A percentile compares a stretch with the other conserved stretches of the same genome.
These are phyloP conservation scores for Pichia thaimueangensis DNA, from an alignment of 805 yeast genomes.

Conservation along the genomic window DNA sequence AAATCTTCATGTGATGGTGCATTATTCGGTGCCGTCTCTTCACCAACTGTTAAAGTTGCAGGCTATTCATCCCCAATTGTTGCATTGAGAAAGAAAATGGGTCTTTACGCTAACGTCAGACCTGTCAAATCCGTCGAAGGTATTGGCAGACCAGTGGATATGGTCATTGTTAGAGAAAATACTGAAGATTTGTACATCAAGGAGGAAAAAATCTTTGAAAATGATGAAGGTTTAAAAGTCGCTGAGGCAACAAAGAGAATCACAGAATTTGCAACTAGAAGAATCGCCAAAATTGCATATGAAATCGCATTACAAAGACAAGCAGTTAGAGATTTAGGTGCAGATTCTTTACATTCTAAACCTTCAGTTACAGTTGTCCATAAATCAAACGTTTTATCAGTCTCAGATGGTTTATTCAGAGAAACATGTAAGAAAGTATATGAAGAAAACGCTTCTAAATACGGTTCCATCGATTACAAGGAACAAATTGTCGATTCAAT, in stretches of 20 bases:
- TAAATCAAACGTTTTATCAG: constrained; percentile 90
- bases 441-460: constrained; percentile 50
- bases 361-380: constrained; percentile 89
- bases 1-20: constrained; percentile 91
- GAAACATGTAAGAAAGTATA: constrained; percentile 68
- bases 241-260: constrained; percentile 98
- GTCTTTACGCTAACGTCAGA: constrained; percentile 93
- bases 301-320: constrained; percentile 92
- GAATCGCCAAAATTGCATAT: constrained; percentile 85
- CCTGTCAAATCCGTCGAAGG: constrained; percentile 93
- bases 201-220: constrained; percentile 73
- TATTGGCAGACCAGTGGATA: constrained; percentile 83
- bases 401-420: constrained; percentile 92
- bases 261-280: constrained; percentile 76
- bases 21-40: constrained; percentile 93
- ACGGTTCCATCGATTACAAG: constrained; percentile 58
- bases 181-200: constrained; percentile 96
- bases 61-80: constrained; percentile 99
- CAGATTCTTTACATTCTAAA: constrained; percentile 41
- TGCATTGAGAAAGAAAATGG: constrained; percentile 93
- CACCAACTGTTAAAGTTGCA: constrained; percentile 88
- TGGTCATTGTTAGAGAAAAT: constrained; percentile 97
- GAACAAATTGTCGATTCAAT: constrained; percentile 98
- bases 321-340: constrained; percentile 60
- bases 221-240: constrained; percentile 80